phyloP scores from a whole-genome alignment of 805 yeast species.

The Kodamaea jinghongensis region DNA sequence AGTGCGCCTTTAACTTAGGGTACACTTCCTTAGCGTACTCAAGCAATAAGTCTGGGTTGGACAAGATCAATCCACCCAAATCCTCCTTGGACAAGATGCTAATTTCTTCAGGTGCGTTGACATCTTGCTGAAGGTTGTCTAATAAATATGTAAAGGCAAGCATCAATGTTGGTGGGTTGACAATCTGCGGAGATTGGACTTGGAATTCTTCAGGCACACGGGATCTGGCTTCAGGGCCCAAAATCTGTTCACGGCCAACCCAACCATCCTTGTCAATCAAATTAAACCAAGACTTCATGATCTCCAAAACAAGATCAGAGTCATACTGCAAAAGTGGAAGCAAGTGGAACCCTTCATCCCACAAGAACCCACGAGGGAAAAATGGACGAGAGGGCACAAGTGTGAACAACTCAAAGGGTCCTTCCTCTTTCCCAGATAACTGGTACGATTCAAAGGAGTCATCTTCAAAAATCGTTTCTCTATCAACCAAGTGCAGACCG shows the following conservation, averaged over 20 bases:
- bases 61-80: conserved; percentile 52
- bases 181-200: conserved; percentile 83
- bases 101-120: conserved; percentile 17
- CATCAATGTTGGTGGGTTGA: conserved; percentile 94
- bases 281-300: conserved; percentile 82
- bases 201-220: conserved; percentile 83
- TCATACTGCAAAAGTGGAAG: conserved; percentile 81
- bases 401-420: conserved; percentile 74
- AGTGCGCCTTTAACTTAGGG: conserved; percentile 74
- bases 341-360: conserved; percentile 98
- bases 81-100: conserved; percentile 16
- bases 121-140: conserved; percentile 22
- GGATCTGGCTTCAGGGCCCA: conserved; percentile 87
- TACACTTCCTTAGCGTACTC: conserved; percentile 64
- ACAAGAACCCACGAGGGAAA: conserved; percentile 94
- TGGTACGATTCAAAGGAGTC: conserved; percentile 59
- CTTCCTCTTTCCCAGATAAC: conserved; percentile 60
- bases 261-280: conserved; percentile 89
- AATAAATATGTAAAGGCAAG: conserved; percentile 61
- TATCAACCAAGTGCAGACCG: conserved; percentile 81
- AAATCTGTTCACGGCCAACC: conserved; percentile 93
- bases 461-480: conserved; percentile 64
- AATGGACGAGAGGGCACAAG: conserved; percentile 90
- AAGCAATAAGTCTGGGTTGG: conserved; percentile 56
- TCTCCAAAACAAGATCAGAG: conserved; percentile 74